These are phyloP conservation scores for Ceratobasidium sp. DNA, from an alignment of 1,284 basidiomycete species.

Conservation along the genomic window DNA sequence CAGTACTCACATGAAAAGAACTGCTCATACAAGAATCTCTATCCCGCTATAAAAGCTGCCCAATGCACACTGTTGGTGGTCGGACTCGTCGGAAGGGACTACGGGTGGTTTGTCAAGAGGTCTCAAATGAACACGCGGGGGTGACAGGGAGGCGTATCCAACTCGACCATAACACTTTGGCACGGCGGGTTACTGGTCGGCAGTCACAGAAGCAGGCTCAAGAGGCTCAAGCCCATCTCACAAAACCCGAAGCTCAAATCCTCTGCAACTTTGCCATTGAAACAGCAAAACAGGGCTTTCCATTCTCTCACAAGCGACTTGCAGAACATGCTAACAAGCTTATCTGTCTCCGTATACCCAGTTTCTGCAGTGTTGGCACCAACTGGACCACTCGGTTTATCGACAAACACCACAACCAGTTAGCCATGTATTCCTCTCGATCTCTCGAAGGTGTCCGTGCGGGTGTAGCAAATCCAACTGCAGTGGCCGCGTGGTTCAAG, in stretches of 20 bases:
- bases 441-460: conserved; percentile 55
- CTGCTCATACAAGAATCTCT: not conserved
- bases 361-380: conserved; percentile 36
- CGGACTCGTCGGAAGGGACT: not conserved
- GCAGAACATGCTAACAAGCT: conserved; percentile 31
- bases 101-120: not conserved
- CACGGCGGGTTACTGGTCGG: not conserved
- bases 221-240: conserved; percentile 31
- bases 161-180: not conserved
- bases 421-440: conserved; percentile 55
- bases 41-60: not conserved
- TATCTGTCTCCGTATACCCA: not conserved
- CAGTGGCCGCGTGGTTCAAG: conserved; percentile 54
- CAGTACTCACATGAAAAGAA: not conserved
- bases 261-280: conserved; percentile 8
- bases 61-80: not conserved
- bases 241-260: conserved; percentile 11
- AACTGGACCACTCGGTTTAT: conserved; percentile 48
- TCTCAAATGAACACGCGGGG: not conserved
- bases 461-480: conserved; percentile 53
- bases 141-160: not conserved
- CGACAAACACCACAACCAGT: conserved; percentile 46
- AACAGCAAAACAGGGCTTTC: conserved; percentile 25
- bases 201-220: not conserved
- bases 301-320: conserved; percentile 7